Percentiles rank a stretch among this genome's conserved stretches.
These are phyloP conservation scores for Termitomyces bulborhizus DNA, from an alignment of 768 basidiomycete species.

Conservation along the genomic window DNA sequence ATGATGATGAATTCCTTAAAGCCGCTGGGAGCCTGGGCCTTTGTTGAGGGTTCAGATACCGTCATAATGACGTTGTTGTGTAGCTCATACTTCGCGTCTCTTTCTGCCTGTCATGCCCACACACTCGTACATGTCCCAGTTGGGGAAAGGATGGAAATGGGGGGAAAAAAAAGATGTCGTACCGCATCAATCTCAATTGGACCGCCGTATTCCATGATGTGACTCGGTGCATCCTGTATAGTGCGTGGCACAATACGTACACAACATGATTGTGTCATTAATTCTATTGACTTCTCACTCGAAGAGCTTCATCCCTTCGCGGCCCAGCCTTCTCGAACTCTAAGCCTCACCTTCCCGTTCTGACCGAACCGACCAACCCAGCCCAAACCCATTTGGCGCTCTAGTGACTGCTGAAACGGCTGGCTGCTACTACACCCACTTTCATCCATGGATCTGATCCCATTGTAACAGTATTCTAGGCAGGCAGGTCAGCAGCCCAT, in stretches of 20 bases:
- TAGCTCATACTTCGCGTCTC: conserved; percentile 6
- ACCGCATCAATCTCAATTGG: not conserved
- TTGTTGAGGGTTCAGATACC: not conserved
- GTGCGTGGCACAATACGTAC: conserved; percentile 9
- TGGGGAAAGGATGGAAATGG: not conserved
- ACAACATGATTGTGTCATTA: conserved; percentile 3
- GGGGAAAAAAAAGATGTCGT: not conserved
- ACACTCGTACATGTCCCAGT: not conserved
- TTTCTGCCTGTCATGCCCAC: not conserved
- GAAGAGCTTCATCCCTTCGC: not conserved
- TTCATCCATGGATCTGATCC: not conserved
- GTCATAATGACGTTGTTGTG: conserved; percentile 3
- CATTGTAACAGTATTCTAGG: not conserved
- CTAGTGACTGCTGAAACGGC: not conserved
- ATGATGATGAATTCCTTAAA: too few species aligned
- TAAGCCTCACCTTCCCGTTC: not conserved
- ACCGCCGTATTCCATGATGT: not conserved
- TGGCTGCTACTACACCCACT: not conserved
- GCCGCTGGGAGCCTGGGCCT: too few species aligned
- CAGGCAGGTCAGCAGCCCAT: not conserved
- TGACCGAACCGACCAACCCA: too few species aligned
- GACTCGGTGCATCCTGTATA: not conserved
- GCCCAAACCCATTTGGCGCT: conserved; percentile 1
- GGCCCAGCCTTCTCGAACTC: not conserved
- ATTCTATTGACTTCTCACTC: not conserved